These are phyloP conservation scores for Opeltia flavorubescens DNA, from an alignment of 495 filamentous ascomycete genomes.

Conservation along the genomic window DNA sequence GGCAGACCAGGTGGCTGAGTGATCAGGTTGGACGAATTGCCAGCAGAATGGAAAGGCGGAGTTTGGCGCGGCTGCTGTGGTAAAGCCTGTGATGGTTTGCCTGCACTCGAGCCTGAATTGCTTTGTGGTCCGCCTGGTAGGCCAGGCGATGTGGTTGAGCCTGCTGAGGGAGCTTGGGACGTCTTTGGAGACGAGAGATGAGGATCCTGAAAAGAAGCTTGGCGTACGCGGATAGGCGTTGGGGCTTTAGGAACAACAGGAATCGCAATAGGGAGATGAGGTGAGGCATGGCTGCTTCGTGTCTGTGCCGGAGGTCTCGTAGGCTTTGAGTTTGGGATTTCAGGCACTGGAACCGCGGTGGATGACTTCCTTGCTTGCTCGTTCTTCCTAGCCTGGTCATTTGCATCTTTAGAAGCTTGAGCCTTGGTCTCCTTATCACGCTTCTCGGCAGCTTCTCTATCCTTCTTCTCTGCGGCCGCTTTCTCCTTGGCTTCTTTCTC, in stretches of 20 bases:
- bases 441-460: slow-evolving; percentile 44
- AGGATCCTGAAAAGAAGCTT: slow-evolving; percentile 70
- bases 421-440: slow-evolving; percentile 51
- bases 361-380: slow-evolving; percentile 4
- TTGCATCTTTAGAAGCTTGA: slow-evolving; percentile 31
- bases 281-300: slow-evolving; percentile 47
- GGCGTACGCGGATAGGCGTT: slow-evolving; percentile 61
- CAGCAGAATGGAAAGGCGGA: slow-evolving; percentile 30
- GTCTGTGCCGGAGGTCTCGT: slow-evolving; percentile 33
- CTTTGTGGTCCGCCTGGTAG: slow-evolving; percentile 41
- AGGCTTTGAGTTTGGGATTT: slow-evolving; percentile 36
- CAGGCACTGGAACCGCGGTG: slow-evolving; percentile 24
- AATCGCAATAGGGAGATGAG: slow-evolving; percentile 62
- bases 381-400: slow-evolving; percentile 34
- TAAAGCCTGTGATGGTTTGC: slow-evolving; percentile 22
- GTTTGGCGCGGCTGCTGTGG: slow-evolving; percentile 34
- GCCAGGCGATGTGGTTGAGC: slow-evolving; percentile 53
- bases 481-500: slow-evolving; percentile 63
- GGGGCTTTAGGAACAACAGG: slow-evolving; percentile 72
- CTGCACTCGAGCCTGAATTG: slow-evolving; percentile 5
- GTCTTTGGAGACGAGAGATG: slow-evolving; percentile 55
- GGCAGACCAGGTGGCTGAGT: slow-evolving; percentile 36
- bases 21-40: slow-evolving; percentile 25
- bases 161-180: slow-evolving; percentile 36
- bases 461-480: slow-evolving; percentile 43